Base-by-base conservation (phyloP, 371 early-diverging fungal genomes). In the Apophysomyces variabilis region DNA sequence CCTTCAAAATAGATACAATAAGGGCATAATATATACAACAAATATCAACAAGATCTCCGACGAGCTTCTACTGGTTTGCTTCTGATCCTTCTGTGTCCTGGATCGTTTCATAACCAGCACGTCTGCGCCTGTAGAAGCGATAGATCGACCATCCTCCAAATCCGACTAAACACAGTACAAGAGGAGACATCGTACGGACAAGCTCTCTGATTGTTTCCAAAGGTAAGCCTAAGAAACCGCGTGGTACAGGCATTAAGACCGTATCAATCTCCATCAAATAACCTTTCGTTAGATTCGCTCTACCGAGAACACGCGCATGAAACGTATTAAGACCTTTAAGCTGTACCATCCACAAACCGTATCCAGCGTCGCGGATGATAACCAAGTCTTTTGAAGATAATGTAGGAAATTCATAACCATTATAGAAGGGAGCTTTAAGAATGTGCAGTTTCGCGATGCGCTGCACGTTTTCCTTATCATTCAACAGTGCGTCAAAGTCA, bases 391-490 rank as follows among this genome's bases (percentile, higher is more conserved):
- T 64, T 7, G 70, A 66, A 18, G 75, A 77, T 0, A 80, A 62
- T 4, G 78, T 72, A 9, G 73, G 50, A 41, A 73, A 76, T 46
- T 80, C 80, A 8, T 61, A 64, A 44, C 60, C 63, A 16, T 59
- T 61, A 8, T n/a, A 26, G 5, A 67, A 68, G 14, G 86, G 85
- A 7, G 86, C 56, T 21, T 50, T 50, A 21, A 50, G 54, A 1
- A 88, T 73, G 62, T 87, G 87, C 14, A 87, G 59, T 18, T 75
- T 75, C 1, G 80, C 85, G 4, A 87, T 36, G 14, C 80, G 77
- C 7, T 76, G 75, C 56, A 85, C 65, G 54, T 83, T 76, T 9
- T 80, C 82, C 14, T 61, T 68, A 45, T 87, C 78, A 13, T 68
- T 67, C 41, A 82, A 66, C 5, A 85, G 60, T 0, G 62, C 68